phyloP scores from a whole-genome alignment of 2,329 filamentous ascomycete species.

The Phaeomoniella chlamydospora region DNA sequence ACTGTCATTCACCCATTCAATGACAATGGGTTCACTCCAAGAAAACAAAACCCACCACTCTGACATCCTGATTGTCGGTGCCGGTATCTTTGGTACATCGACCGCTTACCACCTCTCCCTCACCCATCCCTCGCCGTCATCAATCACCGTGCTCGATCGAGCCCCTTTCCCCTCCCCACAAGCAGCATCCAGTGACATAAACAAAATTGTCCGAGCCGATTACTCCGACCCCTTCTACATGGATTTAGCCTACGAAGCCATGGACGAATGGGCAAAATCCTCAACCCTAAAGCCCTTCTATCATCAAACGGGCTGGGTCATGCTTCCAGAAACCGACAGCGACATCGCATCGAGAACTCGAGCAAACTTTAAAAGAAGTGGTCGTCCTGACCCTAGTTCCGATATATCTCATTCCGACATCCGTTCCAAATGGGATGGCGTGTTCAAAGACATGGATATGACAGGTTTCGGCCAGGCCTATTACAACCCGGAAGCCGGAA shows the following conservation, averaged over 20 bases:
- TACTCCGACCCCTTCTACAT: constrained; percentile 53
- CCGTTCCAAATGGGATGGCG: constrained; percentile 23
- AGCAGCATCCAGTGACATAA: constrained; percentile 59
- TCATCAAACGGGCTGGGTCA: constrained; percentile 46
- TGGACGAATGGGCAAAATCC: constrained; percentile 44
- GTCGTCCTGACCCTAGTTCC: constrained; percentile 22
- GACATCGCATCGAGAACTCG: constrained; percentile 37
- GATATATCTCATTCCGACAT: constrained; percentile 29
- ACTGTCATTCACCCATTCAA: no score
- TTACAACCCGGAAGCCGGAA: constrained; percentile 36
- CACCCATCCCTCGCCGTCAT: constrained; percentile 30
- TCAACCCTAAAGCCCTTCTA: constrained; percentile 42
- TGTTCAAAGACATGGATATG: constrained; percentile 22
- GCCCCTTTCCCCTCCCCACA: constrained; percentile 33
- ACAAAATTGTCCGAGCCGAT: constrained; percentile 57
- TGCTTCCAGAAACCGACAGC: constrained; percentile 33
- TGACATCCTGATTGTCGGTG: constrained; percentile 42
- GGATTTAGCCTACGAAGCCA: constrained; percentile 49
- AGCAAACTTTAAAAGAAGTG: constrained; percentile 35
- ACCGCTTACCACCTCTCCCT: constrained; percentile 49
- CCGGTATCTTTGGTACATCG: constrained; percentile 51
- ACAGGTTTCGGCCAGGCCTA: constrained; percentile 26
- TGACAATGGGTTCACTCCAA: no score
- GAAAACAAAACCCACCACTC: no score
- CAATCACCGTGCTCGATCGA: constrained; percentile 44